Conservation (phyloP, 2,329 filamentous ascomycete species). For the Phialophora verrucosa region DNA sequence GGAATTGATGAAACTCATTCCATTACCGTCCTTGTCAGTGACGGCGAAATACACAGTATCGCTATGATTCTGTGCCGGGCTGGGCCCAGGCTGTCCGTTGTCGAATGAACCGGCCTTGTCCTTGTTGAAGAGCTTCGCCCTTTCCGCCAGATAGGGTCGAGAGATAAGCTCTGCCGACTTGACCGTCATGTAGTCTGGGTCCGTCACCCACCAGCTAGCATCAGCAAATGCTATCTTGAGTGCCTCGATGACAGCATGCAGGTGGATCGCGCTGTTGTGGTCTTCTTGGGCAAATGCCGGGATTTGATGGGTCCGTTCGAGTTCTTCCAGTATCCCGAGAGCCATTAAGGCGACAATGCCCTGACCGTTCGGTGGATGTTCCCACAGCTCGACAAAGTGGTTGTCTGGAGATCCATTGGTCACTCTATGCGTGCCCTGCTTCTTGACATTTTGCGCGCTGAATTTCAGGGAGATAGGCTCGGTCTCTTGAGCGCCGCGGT, state of each 20-base stretch:
- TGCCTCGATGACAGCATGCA: conserved; percentile 86
- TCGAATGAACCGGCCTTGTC: conserved; percentile 59
- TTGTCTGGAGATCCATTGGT: conserved; percentile 31
- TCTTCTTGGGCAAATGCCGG: conserved; percentile 71
- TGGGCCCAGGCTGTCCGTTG: conserved; percentile 65
- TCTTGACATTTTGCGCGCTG: conserved; percentile 64
- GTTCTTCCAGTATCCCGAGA: conserved; percentile 84
- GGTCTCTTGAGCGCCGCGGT: conserved; percentile 75
- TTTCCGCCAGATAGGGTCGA: conserved; percentile 73
- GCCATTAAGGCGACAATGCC: conserved; percentile 95
- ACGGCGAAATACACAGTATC: conserved; percentile 95
- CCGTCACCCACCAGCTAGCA: conserved; percentile 85
- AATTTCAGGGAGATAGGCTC: conserved; percentile 85
- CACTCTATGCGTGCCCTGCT: conserved; percentile 52
- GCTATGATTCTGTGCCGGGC: conserved; percentile 81
- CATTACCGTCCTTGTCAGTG: conserved; percentile 82
- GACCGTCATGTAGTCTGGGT: conserved; percentile 55
- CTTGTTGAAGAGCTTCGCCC: conserved; percentile 67
- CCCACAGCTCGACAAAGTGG: conserved; percentile 77
- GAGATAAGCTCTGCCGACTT: conserved; percentile 76
- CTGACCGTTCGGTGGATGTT: conserved; percentile 95
- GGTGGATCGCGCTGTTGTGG: conserved; percentile 80
- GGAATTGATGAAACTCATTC: conserved; percentile 94
- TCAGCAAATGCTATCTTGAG: conserved; percentile 91
- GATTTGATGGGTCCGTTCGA: conserved; percentile 77